Conservation (phyloP, 495 filamentous ascomycete genomes). For the Acidiella bohemica region DNA sequence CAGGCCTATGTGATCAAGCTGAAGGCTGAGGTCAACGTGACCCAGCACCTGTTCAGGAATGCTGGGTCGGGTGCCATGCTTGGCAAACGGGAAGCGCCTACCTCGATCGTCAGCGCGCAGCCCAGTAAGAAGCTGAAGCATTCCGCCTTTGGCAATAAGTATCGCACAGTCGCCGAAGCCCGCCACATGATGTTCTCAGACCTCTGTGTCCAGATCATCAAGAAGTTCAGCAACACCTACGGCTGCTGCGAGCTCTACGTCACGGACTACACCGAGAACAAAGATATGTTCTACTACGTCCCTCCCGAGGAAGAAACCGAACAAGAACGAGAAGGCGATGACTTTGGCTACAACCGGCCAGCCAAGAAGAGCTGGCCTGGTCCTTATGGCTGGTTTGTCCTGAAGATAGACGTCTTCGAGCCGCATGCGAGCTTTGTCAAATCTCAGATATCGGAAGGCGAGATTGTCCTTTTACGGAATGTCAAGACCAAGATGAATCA, state of each 20-base stretch:
- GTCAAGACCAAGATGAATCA: conserved; percentile 50
- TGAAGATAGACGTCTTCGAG: conserved; percentile 61
- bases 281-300: conserved; percentile 43
- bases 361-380: conserved; percentile 50
- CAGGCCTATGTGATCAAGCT: conserved; percentile 23
- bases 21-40: conserved; percentile 12
- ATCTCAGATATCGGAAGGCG: conserved; percentile 40
- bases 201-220: conserved; percentile 63
- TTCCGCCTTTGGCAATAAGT: conserved; percentile 6
- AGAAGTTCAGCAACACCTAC: conserved; percentile 37
- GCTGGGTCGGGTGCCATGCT: neutral
- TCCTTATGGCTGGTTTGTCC: conserved; percentile 58
- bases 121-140: neutral
- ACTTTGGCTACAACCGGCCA: conserved; percentile 30
- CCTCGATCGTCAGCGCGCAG: neutral
- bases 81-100: neutral
- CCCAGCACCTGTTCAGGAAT: neutral
- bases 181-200: conserved; percentile 30
- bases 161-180: conserved; percentile 4
- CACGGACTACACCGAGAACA: conserved; percentile 74
- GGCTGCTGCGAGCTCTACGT: conserved; percentile 53
- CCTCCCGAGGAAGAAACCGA: conserved; percentile 30
- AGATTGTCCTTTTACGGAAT: conserved; percentile 56
- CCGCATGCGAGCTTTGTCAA: conserved; percentile 48
- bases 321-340: conserved; percentile 35